Conservation (phyloP, 1,284 basidiomycete genomes). For the Cystobasidium pallidum region DNA sequence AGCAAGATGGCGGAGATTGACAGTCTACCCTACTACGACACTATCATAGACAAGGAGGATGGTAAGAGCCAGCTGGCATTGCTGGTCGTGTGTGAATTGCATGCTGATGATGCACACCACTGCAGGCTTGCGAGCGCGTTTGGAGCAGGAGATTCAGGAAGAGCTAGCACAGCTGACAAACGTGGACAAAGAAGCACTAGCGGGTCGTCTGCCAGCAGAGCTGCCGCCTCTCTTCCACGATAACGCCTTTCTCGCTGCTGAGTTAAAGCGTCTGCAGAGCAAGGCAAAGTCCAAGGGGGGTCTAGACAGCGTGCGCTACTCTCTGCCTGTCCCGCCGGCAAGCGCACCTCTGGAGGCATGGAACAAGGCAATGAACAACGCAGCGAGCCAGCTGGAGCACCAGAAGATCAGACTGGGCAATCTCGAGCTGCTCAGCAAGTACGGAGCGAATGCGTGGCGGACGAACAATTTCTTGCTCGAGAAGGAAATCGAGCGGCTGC, state of each 20-base stretch:
- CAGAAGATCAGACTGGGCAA: slow-evolving; percentile 86
- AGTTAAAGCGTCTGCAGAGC: slow-evolving; percentile 34
- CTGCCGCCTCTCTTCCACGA: slow-evolving; percentile 20
- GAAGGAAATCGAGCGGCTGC: slow-evolving; percentile 71
- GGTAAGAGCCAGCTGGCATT: slow-evolving; percentile 4
- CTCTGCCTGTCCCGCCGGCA: slow-evolving; percentile 72
- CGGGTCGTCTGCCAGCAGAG: slow-evolving; percentile 32
- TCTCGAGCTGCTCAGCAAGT: slow-evolving; percentile 77
- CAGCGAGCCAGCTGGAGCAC: slow-evolving; percentile 84
- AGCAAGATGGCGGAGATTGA: slow-evolving; percentile 30
- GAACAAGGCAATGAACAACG: slow-evolving; percentile 74
- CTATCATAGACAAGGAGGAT: slow-evolving; percentile 35
- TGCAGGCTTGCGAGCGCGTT: slow-evolving; percentile 31
- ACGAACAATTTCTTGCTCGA: slow-evolving; percentile 87
- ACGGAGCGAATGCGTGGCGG: slow-evolving; percentile 87
- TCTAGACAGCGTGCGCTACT: slow-evolving; percentile 78
- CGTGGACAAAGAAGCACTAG: slow-evolving; percentile 18
- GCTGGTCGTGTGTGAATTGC: neutral
- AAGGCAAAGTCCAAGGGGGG: slow-evolving; percentile 26
- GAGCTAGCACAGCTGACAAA: slow-evolving; percentile 20
- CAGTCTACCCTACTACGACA: slow-evolving; percentile 40
- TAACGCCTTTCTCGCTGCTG: slow-evolving; percentile 29
- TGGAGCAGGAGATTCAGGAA: slow-evolving; percentile 34
- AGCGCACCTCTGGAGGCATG: slow-evolving; percentile 74
- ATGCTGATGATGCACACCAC: neutral